Conservation (phyloP, 176 grass and related monocot species). For the Bolboschoenus planiculmis region DNA sequence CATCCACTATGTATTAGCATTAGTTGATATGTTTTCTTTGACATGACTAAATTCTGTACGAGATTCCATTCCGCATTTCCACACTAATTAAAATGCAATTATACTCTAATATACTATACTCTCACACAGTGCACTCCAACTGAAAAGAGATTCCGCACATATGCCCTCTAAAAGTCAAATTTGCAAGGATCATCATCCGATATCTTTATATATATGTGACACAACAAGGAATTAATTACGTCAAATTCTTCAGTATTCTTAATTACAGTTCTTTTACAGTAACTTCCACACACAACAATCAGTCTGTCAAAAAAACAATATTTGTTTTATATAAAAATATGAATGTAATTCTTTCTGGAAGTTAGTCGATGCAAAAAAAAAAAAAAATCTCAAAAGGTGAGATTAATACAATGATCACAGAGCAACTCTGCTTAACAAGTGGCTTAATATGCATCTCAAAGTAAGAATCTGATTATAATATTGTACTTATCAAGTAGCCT, state of each 20-base stretch:
- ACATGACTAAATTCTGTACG: background rate
- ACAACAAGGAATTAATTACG: background rate
- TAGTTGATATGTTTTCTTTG: background rate
- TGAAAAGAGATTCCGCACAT: background rate
- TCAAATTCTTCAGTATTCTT: background rate
- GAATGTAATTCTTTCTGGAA: background rate
- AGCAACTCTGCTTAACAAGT: background rate
- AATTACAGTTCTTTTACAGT: background rate
- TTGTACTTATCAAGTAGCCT: background rate
- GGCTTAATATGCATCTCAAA: background rate
- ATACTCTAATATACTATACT: background rate
- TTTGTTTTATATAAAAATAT: background rate
- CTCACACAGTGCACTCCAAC: conserved; percentile 3
- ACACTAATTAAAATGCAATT: background rate
- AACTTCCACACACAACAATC: background rate
- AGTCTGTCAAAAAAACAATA: background rate
- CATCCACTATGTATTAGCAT: background rate
- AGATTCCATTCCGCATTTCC: background rate
- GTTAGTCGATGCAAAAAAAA: background rate
- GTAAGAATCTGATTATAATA: background rate
- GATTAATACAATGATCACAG: background rate
- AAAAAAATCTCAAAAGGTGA: conserved; percentile 3
- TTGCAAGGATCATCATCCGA: background rate
- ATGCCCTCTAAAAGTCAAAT: background rate
- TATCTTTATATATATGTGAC: background rate